These are phyloP conservation scores for Phylloporus gajari DNA, from an alignment of 1,284 basidiomycete genomes.

Conservation along the genomic window DNA sequence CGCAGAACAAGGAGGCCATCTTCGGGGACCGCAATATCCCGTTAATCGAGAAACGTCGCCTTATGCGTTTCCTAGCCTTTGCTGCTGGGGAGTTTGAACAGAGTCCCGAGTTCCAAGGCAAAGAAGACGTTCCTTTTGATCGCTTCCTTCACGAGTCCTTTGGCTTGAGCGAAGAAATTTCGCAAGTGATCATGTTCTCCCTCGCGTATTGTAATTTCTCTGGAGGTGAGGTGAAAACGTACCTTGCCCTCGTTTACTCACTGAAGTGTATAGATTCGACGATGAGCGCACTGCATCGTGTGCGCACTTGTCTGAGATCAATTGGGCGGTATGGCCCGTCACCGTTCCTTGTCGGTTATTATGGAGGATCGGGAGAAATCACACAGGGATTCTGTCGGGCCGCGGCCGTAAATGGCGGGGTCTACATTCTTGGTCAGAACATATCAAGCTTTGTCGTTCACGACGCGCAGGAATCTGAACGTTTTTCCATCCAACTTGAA, in stretches of 20 bases:
- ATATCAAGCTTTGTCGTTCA: constrained; percentile 54
- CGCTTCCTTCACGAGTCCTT: constrained; percentile 73
- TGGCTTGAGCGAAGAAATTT: constrained; percentile 66
- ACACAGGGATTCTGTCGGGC: constrained; percentile 93
- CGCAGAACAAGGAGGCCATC: constrained; percentile 92
- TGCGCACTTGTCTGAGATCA: constrained; percentile 81
- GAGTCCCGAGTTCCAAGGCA: constrained; percentile 68
- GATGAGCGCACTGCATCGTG: constrained; percentile 69
- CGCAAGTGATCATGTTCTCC: constrained; percentile 74
- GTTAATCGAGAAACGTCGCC: constrained; percentile 86
- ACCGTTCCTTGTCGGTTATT: constrained; percentile 93
- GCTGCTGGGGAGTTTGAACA: constrained; percentile 79
- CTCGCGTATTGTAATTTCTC: constrained; percentile 71
- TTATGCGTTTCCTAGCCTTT: constrained; percentile 94
- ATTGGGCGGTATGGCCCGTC: constrained; percentile 90
- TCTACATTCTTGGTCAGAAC: constrained; percentile 83
- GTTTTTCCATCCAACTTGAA: constrained; percentile 64
- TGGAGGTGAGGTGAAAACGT: constrained; percentile 56
- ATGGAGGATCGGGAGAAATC: constrained; percentile 93
- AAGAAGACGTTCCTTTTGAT: constrained; percentile 65
- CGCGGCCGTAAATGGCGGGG: constrained; percentile 85
- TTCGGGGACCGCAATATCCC: constrained; percentile 86
- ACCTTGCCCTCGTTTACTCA: constrained; percentile 12
- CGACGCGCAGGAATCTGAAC: constrained; percentile 24
- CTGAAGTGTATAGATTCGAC: constrained; percentile 63